These are phyloP conservation scores for Heritiera fomes DNA, from an alignment of 345 rosid genomes.

Conservation along the genomic window DNA sequence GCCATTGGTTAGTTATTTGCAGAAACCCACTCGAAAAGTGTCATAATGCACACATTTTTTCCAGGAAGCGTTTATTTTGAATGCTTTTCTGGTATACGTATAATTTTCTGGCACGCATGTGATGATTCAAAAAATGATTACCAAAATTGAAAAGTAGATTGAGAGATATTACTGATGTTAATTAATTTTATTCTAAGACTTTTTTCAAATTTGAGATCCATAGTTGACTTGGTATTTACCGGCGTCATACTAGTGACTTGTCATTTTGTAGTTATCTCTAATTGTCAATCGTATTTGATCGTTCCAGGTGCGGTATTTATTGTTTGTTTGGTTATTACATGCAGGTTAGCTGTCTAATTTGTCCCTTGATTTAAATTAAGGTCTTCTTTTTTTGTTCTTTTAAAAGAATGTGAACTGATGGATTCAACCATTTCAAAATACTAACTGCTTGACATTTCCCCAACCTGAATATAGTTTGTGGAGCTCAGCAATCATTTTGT, in stretches of 20 bases:
- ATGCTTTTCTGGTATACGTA: conserved; percentile 2
- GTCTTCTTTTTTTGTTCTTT: not conserved
- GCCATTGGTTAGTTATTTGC: conserved; percentile 74
- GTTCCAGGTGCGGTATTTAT: conserved; percentile 82
- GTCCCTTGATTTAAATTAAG: not conserved
- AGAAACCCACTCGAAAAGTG: conserved; percentile 17
- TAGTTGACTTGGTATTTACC: conserved; percentile 1
- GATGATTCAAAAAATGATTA: not conserved
- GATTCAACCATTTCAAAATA: not conserved
- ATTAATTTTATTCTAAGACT: not conserved
- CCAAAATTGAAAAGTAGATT: not conserved
- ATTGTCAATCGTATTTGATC: not conserved
- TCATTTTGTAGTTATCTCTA: conserved; percentile 10
- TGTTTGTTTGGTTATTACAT: conserved; percentile 84
- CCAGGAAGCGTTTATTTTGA: not conserved
- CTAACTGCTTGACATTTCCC: conserved; percentile 13
- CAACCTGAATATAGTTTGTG: conserved; percentile 58
- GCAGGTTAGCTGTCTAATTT: conserved; percentile 59
- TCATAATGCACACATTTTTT: conserved; percentile 7
- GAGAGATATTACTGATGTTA: not conserved
- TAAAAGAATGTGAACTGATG: not conserved
- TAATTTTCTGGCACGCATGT: not conserved
- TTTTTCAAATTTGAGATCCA: not conserved
- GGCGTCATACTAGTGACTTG: not conserved
- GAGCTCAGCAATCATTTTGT: conserved; percentile 87